Conservation (phyloP, 805 yeast genomes). For the Wickerhamomyces subpelliculosus region DNA sequence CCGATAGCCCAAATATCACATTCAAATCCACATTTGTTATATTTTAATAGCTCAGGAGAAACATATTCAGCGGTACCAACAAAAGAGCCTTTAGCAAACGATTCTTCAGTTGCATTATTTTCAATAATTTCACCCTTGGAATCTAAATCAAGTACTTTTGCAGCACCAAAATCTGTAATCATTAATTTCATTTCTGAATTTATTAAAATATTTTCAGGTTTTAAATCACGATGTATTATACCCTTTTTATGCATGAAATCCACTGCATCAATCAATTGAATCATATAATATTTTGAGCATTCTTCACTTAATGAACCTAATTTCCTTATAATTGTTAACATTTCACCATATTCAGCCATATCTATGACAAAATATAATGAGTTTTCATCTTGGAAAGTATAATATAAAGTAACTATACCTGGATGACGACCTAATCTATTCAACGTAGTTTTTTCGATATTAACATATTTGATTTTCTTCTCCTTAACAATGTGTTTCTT, state of each 20-base stretch:
- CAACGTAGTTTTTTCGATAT: conserved; percentile 86
- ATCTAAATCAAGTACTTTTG: conserved; percentile 53
- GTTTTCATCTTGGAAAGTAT: conserved; percentile 89
- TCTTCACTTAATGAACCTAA: conserved; percentile 71
- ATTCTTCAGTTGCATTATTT: conserved; percentile 25
- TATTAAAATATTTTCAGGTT: conserved; percentile 87
- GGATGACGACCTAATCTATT: conserved; percentile 89
- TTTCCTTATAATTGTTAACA: conserved; percentile 69
- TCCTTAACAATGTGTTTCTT: conserved; percentile 92
- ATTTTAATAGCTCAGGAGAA: conserved; percentile 85
- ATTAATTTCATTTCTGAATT: conserved; percentile 82
- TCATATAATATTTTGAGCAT: conserved; percentile 73
- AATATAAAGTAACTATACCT: conserved; percentile 85
- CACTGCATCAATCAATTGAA: conserved; percentile 86
- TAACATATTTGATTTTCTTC: conserved; percentile 90
- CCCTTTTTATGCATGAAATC: conserved; percentile 85
- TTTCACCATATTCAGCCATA: conserved; percentile 93
- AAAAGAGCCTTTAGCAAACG: conserved; percentile 48
- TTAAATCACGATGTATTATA: conserved; percentile 87
- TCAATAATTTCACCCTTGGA: conserved; percentile 23
- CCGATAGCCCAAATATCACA: conserved; percentile 98
- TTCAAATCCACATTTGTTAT: conserved; percentile 75
- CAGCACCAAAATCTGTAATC: conserved; percentile 98
- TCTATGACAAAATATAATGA: conserved; percentile 88
- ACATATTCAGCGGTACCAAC: conserved; percentile 98